phyloP scores from a whole-genome alignment of 2,329 filamentous ascomycete genomes.

The Aspergillus brasiliensis region DNA sequence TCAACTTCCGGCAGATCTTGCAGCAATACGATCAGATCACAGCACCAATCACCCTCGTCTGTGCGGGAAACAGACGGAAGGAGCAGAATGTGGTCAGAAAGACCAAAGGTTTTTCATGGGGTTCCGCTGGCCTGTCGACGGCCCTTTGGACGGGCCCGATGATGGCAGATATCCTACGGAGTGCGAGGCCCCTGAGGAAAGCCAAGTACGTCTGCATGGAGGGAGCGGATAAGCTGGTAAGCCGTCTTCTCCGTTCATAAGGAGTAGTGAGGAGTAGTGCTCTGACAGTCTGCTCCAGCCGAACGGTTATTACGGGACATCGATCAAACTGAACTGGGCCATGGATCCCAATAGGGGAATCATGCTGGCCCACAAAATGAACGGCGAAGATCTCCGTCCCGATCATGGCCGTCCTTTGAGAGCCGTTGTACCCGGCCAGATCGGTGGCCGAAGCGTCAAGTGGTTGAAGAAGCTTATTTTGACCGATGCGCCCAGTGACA shows the following conservation, averaged over 20 bases:
- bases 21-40: slow-evolving; percentile 78
- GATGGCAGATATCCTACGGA: slow-evolving; percentile 69
- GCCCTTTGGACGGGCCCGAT: slow-evolving; percentile 84
- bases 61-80: slow-evolving; percentile 87
- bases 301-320: slow-evolving; percentile 87
- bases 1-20: slow-evolving; percentile 73
- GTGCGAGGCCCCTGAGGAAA: slow-evolving; percentile 66
- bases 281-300: slow-evolving; percentile 51
- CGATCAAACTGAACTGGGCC: slow-evolving; percentile 83
- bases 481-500: slow-evolving; percentile 77
- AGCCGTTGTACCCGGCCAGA: slow-evolving; percentile 84
- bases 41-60: slow-evolving; percentile 84
- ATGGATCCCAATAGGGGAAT: slow-evolving; percentile 81
- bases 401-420: slow-evolving; percentile 86
- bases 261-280: too few relatives aligned
- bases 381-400: slow-evolving; percentile 75
- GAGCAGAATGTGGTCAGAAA: slow-evolving; percentile 91
- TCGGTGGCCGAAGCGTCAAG: slow-evolving; percentile 89
- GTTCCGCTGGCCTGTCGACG: slow-evolving; percentile 81
- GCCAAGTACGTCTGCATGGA: slow-evolving; percentile 89
- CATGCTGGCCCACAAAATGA: slow-evolving; percentile 89
- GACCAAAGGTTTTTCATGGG: slow-evolving; percentile 94
- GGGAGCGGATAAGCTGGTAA: slow-evolving; percentile 75
- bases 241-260: slow-evolving; percentile 11
- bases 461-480: slow-evolving; percentile 84